These are phyloP conservation scores for Singerocomus rubriflavus DNA, from an alignment of 1,284 basidiomycete genomes.

Conservation along the genomic window DNA sequence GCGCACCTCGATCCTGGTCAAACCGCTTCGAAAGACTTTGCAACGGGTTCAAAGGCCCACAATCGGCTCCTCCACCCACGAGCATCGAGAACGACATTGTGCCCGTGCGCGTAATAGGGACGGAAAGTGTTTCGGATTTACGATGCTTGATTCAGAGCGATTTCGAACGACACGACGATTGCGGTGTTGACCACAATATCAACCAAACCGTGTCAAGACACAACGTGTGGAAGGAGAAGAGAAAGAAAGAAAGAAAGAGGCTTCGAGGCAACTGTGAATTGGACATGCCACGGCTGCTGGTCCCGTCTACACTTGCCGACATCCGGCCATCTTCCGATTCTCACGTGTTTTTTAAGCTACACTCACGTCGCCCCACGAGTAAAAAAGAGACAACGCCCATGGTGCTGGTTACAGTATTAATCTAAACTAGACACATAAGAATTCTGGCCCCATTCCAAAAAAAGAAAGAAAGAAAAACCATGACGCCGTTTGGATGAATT, in stretches of 20 bases:
- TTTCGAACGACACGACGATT: not conserved
- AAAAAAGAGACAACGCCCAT: not conserved
- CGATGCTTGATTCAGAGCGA: too few species aligned
- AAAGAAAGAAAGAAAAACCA: not conserved
- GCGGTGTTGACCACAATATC: not conserved
- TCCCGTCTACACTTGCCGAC: not conserved
- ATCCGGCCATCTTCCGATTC: constrained; percentile 4
- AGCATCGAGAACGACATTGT: constrained; percentile 75
- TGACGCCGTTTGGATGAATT: constrained; percentile 13
- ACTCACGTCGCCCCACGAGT: not conserved
- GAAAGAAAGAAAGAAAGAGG: not conserved
- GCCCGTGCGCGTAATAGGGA: not conserved
- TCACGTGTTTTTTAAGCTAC: constrained; percentile 19
- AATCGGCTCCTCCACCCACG: constrained; percentile 67
- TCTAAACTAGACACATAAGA: constrained; percentile 26
- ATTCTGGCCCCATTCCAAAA: constrained; percentile 23
- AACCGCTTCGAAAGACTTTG: constrained; percentile 75
- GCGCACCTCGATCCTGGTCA: constrained; percentile 72
- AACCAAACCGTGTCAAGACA: not conserved
- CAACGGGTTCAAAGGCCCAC: constrained; percentile 79
- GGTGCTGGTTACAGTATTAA: constrained; percentile 25
- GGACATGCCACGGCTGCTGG: not conserved
- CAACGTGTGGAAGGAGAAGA: not conserved
- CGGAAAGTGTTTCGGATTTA: not conserved
- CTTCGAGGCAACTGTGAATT: not conserved